Evolutionary conservation across 2,329 filamentous ascomycete species (phyloP).

Genomic region (Penicillium sp.): DNA sequence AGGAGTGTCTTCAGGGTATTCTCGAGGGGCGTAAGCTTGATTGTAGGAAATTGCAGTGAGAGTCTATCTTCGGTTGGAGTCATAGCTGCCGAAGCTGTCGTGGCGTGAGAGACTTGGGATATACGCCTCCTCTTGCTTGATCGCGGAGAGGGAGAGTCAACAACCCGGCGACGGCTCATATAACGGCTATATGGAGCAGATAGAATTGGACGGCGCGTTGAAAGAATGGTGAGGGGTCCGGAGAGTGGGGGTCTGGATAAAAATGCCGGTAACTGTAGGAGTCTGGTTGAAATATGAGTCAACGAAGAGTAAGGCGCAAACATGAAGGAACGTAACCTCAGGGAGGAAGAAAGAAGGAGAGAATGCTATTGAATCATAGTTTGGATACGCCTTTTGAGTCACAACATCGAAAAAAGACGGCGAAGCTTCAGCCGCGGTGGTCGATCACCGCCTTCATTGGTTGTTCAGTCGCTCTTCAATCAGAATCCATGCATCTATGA

Average conservation of each 20-base stretch:
- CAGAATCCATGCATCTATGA: neutral
- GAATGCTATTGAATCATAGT: neutral
- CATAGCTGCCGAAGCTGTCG: slow-evolving; percentile 34
- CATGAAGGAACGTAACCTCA: slow-evolving; percentile 7
- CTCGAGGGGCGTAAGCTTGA: slow-evolving; percentile 72
- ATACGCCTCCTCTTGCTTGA: slow-evolving; percentile 40
- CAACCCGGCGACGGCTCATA: slow-evolving; percentile 33
- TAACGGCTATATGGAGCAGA: slow-evolving; percentile 18
- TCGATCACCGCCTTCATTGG: slow-evolving; percentile 18
- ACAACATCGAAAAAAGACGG: neutral
- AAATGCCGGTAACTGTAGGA: neutral
- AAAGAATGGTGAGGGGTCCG: slow-evolving; percentile 17
- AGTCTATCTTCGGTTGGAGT: slow-evolving; percentile 9
- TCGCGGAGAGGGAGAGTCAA: slow-evolving; percentile 28
- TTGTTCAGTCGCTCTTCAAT: neutral
- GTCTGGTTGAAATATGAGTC: slow-evolving; percentile 7
- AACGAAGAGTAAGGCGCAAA: neutral
- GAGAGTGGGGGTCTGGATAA: slow-evolving; percentile 14
- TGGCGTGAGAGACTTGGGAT: slow-evolving; percentile 26
- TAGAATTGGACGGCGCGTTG: neutral
- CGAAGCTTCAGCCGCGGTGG: neutral
- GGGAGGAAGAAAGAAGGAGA: neutral
- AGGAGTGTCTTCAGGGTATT: slow-evolving; percentile 74
- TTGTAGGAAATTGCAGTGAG: slow-evolving; percentile 33
- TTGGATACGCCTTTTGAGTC: slow-evolving; percentile 11